Evolutionary conservation across 116 monocot species (phyloP), one percentile per base, ranked within the genome.

Genomic region (Papilionanthe hybrid): DNA sequence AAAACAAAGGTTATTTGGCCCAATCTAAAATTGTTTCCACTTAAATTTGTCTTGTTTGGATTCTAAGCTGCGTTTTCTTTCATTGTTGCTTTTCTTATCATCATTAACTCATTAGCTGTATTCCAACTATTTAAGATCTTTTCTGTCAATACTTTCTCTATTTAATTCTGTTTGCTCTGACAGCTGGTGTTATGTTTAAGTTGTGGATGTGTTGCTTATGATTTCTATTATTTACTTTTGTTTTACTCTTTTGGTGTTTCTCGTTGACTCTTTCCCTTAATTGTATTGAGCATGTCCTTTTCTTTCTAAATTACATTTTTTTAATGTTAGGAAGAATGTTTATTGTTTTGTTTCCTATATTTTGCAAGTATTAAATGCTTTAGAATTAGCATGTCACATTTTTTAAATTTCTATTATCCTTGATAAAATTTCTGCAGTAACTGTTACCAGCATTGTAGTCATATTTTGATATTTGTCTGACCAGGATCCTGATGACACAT

Each of bases 401-500:
- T 69, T 69, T 30, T 69, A 13, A 30, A 13, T 28, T 5, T 5
- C 37, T 73, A 9, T 43, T 73, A 73, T 73, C 1, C 7, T 73
- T 43, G 12, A 75, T 45, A 49, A 49, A 27, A 75, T 37, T 49
- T 42, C 5, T 75, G 47, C 20, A 6, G 27, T 73, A 20, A 72
- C 71, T 42, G 44, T 44, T 20, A 53, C 23, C 0, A 49, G 0
- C 23, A 28, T 23, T 49, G 9, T 74, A 22, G 11, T 74, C 45
- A 74, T 47, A 45, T 25, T 6, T 18, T 73, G 17, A n/a, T 73
- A 43, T 73, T 25, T 57, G 9, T 68, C 69, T 71, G 27, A 50
- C 48, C 79, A 98, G 98, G 98, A 98, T 84, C 95, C 90, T 75
- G 98, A 98, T 85, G 98, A 98, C 80, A 98, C 98, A 65, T 79